Base-by-base conservation (phyloP, 257 asterid genomes). In the Salvia rosmarinus region DNA sequence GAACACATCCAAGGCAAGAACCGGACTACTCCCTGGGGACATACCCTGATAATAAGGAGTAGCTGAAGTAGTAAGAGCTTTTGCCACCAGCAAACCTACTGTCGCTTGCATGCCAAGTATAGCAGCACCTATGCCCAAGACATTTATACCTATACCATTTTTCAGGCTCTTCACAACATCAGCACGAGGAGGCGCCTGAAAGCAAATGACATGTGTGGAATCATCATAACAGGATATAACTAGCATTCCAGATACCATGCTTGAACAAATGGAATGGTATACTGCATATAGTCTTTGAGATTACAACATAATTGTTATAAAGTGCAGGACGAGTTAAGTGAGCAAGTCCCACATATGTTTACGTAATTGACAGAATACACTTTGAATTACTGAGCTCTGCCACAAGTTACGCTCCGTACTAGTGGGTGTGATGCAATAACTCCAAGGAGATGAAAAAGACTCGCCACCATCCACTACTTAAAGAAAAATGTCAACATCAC, bases 181-280 rank as follows among this genome's bases (percentile, higher is more conserved):
- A 0, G 95, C 97, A 9, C 99, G 96, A 55, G 97, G 96, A 75
- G 99, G 98, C 13, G 99, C 99, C 99, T 95, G 88, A 66, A 78
- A 82, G 57, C 28, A 75, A 16, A 39, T n/a, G 17, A n/a, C 19
- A 57, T 44, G 43, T 10, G 43, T 71, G 51, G 50, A n/a, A 42
- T 67, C 34, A 47, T 75, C 23, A 0, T 40, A 32, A 62, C 58
- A 54, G 9, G 40, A 71, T n/a, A 67, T 9, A 56, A 61, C 9
- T 20, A 9, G 58, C 49, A 28, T n/a, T 30, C 16, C 30, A 14
- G 40, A 49, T 19, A 11, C 39, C 64, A 34, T 28, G 21, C 44
- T 40, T 46, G 56, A 34, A 39, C 39, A 30, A 52, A 32, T 32
- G 19, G 32, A 21, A 58, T 64, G 59, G 43, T 20, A 54, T 21